These are phyloP conservation scores for Haplosporangium sp. DNA, from an alignment of 371 early-diverging fungal genomes.

Conservation along the genomic window DNA sequence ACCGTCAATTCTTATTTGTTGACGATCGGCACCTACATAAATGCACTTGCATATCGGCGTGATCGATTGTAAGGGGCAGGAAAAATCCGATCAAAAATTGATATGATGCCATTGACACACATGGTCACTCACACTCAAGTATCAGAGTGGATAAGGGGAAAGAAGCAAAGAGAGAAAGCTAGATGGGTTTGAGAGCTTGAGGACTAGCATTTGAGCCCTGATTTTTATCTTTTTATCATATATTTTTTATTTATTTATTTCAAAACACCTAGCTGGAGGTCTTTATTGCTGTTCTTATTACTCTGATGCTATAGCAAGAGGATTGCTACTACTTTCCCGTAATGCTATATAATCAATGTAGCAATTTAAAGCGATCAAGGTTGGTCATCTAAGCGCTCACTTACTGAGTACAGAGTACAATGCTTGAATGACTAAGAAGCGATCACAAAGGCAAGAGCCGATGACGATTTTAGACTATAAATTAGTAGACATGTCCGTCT, in stretches of 20 bases:
- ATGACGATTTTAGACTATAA: not conserved
- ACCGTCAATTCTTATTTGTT: not conserved
- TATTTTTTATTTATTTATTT: too few relatives aligned
- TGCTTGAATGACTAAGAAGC: not conserved
- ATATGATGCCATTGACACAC: not conserved
- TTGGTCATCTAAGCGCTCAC: not conserved
- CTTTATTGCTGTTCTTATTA: too few relatives aligned
- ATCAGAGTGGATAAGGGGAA: not conserved
- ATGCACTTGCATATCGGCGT: not conserved
- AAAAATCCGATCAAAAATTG: not conserved
- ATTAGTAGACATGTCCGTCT: not conserved
- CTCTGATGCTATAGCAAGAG: too few relatives aligned
- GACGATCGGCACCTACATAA: not conserved
- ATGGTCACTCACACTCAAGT: not conserved
- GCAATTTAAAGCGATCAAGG: not conserved
- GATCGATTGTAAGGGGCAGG: not conserved
- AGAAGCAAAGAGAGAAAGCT: not conserved
- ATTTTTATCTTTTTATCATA: too few relatives aligned
- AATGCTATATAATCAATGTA: too few relatives aligned
- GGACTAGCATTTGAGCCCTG: too few relatives aligned
- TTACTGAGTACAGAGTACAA: not conserved
- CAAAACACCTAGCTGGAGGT: too few relatives aligned
- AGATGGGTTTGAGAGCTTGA: too few relatives aligned
- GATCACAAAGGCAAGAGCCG: slow-evolving; percentile 1
- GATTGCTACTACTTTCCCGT: too few relatives aligned